Evolutionary conservation across 164 flowering plant genomes (phyloP).

Genomic region (Macadamia integrifolia): DNA sequence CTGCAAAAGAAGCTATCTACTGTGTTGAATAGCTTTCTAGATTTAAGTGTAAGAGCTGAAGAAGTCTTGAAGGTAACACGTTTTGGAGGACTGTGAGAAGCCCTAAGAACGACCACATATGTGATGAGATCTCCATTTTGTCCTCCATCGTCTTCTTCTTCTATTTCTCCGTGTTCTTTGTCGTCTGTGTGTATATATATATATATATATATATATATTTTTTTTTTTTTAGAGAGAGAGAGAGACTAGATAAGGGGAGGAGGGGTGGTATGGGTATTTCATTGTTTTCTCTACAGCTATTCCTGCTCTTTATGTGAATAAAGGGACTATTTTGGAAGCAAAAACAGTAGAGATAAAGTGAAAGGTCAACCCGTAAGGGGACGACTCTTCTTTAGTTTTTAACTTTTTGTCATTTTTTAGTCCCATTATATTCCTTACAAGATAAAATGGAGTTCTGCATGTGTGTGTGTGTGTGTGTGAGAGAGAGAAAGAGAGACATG

Average conservation of each 20-base stretch:
- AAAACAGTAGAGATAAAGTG: constrained; percentile 14
- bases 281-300: neutral
- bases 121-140: constrained; percentile 55
- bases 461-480: neutral
- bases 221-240: constrained; percentile 3
- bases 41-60: too few relatives aligned
- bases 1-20: too few relatives aligned
- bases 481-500: constrained; percentile 1
- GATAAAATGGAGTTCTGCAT: neutral
- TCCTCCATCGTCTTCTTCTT: too few relatives aligned
- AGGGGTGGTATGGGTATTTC: neutral
- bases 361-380: constrained; percentile 11
- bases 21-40: too few relatives aligned
- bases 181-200: neutral
- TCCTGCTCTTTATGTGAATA: neutral
- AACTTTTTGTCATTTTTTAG: neutral
- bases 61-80: constrained; percentile 35
- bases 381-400: constrained; percentile 4
- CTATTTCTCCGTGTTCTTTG: neutral
- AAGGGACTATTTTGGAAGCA: neutral
- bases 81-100: constrained; percentile 67
- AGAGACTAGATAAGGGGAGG: neutral
- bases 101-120: constrained; percentile 63
- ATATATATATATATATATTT: too few relatives aligned
- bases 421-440: constrained; percentile 1